Evolutionary conservation across 2,329 filamentous ascomycete genomes (phyloP), one percentile per base, ranked within the genome.

Genomic region (Phyllosticta paracitricarpa): DNA sequence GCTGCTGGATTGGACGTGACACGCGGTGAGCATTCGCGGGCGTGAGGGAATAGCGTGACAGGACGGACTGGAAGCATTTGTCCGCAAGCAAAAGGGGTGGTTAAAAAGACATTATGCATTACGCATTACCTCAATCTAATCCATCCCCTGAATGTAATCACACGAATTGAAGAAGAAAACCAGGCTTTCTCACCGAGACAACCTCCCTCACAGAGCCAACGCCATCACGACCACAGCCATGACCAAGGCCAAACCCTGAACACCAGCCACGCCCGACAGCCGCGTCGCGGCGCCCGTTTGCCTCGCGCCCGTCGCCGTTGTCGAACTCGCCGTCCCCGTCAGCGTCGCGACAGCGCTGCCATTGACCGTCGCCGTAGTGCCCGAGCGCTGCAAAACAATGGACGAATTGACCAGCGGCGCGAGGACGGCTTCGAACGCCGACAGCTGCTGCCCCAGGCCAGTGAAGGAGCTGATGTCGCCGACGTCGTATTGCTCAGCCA

Each of bases 381-480:
- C 14, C 40, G n/a, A n/a, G 6, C 40, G 40, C 14, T n/a, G 14
- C 2, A 48, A 14, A 2, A 48, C 40, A 7, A 48, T 48, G 4
- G 40, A 48, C 17, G 14, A 14, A 48, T 48, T 48, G 17, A 48
- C 40, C 2, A 48, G 40, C 14, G 40, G 40, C 12, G 40, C 40
- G 4, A 48, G 40, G 2, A 48, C 40, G 7, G 81, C 77, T 62
- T 82, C 81, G 25, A 86, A 71, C 4, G 80, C 82, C 62, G 77
- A 77, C 81, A 85, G 84, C 71, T 84, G 79, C 70, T 85, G 80
- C 12, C 82, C 82, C 9, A 83, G 81, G 53, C 83, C 82, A 12
- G 48, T 35, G 19, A 71, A 75, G n/a, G 77, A 75, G 66, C 83
- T 81, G 65, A 24, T 77, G 1, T 57, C 66, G 19, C 70, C 72